Evolutionary conservation across 257 asterid genomes (phyloP), one percentile per base, ranked within the genome.

Genomic region (Cruciata laevipes): DNA sequence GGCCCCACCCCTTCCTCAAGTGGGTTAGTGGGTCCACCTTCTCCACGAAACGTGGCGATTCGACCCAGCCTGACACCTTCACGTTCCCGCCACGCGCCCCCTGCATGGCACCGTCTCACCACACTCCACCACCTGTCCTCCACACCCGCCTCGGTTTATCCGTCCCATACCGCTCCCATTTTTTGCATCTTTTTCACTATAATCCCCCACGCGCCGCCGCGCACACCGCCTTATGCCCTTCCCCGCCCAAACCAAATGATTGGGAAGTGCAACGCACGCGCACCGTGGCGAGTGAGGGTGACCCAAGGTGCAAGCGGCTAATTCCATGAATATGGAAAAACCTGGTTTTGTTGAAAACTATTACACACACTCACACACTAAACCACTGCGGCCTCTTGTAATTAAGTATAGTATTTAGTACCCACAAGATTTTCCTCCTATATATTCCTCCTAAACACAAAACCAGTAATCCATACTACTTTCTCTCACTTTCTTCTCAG

Each of bases 21-120:
- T 44, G 66, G 47, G 59, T 10, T 60, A 32, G 66, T 65, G 78
- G 76, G 75, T 21, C 64, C 68, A 16, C 56, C 59, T 59, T 49
- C 76, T 72, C 89, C 87, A 74, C 74, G 69, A 80, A 66, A 81
- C 80, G 91, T 80, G 95, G 95, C 89, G 85, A 89, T 89, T 86
- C 95, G 91, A 86, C 91, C 89, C 79, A 82, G 25, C 78, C 88
- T 89, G 91, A 83, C 89, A 77, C 1, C 0, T 6, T 63, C 96
- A 44, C 70, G 84, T 83, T 94, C 8, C 0, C 0, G 2, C 58
- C 86, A 84, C 95, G 88, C 88, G 86, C 93, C 65, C 21, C 2
- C 59, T 76, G 79, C 82, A 77, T 77, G 84, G 73, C 63, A 37
- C 56, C 80, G 5, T 1, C 59, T 72, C 70, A 3, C 21, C 3